Conservation (phyloP, 2,329 filamentous ascomycete species). For the Diaporthe amygdali region DNA sequence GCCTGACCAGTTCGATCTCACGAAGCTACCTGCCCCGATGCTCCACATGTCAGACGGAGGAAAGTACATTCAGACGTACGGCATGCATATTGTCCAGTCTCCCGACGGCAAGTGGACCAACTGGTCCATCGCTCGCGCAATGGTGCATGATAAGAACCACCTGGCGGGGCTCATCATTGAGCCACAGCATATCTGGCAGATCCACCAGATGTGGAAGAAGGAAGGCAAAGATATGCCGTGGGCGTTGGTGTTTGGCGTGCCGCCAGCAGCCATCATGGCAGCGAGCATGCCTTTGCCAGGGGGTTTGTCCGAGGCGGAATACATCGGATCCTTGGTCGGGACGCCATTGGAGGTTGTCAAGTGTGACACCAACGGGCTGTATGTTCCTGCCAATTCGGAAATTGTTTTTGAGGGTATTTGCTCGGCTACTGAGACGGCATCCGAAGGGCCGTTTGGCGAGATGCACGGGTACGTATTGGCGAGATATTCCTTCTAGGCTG, state of each 20-base stretch:
- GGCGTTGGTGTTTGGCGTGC: slow-evolving; percentile 53
- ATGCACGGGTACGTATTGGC: slow-evolving; percentile 38
- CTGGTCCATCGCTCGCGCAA: slow-evolving; percentile 50
- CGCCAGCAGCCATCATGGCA: slow-evolving; percentile 54
- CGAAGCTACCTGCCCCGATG: slow-evolving; percentile 44
- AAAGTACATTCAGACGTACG: slow-evolving; percentile 55
- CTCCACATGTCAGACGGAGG: slow-evolving; percentile 53
- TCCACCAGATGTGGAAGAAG: slow-evolving; percentile 52
- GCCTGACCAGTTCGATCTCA: slow-evolving; percentile 47
- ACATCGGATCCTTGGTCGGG: slow-evolving; percentile 52
- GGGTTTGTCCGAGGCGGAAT: slow-evolving; percentile 52
- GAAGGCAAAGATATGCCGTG: slow-evolving; percentile 51
- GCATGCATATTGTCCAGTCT: slow-evolving; percentile 51
- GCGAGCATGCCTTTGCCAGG: slow-evolving; percentile 54
- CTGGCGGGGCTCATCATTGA: slow-evolving; percentile 46
- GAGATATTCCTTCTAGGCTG: background rate
- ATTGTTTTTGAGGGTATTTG: slow-evolving; percentile 56
- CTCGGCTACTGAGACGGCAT: slow-evolving; percentile 46
- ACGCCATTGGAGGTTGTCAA: slow-evolving; percentile 52
- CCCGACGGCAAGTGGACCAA: slow-evolving; percentile 53
- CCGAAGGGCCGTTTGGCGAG: slow-evolving; percentile 57
- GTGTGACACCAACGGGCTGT: slow-evolving; percentile 55
- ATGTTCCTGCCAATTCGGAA: slow-evolving; percentile 54
- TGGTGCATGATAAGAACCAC: slow-evolving; percentile 50
- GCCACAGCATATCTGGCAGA: slow-evolving; percentile 52